Conservation (phyloP, 225 moss, liverwort and hornwort genomes). For the Pleurozium schreberi region DNA sequence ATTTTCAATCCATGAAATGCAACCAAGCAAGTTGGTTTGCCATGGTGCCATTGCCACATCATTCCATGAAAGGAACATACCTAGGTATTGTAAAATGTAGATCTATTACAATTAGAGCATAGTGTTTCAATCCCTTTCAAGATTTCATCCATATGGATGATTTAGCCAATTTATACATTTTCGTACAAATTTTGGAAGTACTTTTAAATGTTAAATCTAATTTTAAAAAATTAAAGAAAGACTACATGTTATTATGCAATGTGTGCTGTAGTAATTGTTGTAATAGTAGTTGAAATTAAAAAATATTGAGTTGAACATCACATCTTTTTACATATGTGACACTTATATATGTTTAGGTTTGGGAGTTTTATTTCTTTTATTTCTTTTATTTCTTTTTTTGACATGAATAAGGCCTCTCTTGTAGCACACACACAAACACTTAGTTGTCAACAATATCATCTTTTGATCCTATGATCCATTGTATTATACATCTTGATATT, state of each 20-base stretch:
- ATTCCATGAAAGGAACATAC: fast-evolving
- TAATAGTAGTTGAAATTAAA: not conserved
- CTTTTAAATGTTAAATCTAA: not conserved
- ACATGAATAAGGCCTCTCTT: not conserved
- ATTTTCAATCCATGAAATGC: not conserved
- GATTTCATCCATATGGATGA: not conserved
- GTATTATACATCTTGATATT: not conserved
- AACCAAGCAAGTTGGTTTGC: not conserved
- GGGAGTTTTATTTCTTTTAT: not conserved
- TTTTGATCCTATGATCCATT: not conserved
- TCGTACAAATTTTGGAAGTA: not conserved
- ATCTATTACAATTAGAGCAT: not conserved
- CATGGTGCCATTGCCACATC: too few species aligned
- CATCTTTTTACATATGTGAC: not conserved
- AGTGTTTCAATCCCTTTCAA: fast-evolving
- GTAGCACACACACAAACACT: fast-evolving
- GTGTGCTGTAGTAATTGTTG: not conserved
- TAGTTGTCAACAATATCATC: not conserved
- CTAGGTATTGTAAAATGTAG: not conserved
- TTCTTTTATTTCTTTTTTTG: not conserved
- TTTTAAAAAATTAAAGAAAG: not conserved
- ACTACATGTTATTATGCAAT: not conserved
- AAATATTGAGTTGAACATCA: not conserved
- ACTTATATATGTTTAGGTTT: not conserved
- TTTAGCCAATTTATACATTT: not conserved